These are phyloP conservation scores for Parafenestella ontariensis DNA, from an alignment of 2,329 filamentous ascomycete genomes.

Conservation along the genomic window DNA sequence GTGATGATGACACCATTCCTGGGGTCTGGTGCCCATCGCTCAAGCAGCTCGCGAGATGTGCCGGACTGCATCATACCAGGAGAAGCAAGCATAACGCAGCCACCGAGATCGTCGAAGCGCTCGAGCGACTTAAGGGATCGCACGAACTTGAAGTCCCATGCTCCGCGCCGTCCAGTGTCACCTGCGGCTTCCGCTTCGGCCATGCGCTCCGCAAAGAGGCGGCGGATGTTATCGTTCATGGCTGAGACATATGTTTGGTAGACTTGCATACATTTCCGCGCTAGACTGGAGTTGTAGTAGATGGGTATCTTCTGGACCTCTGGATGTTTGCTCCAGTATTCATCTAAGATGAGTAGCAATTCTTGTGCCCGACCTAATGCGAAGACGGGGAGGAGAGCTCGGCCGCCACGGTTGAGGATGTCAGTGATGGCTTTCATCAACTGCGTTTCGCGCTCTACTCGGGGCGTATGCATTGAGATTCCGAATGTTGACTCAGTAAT, in stretches of 20 bases:
- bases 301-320: constrained; percentile 92
- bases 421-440: constrained; percentile 95
- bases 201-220: constrained; percentile 91
- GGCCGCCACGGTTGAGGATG: constrained; percentile 88
- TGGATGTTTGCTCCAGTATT: constrained; percentile 91
- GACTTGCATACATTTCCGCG: constrained; percentile 96
- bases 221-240: constrained; percentile 99
- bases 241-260: constrained; percentile 98
- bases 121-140: constrained; percentile 91
- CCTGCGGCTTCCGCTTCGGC: constrained; percentile 85
- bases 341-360: constrained; percentile 89
- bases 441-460: constrained; percentile 87
- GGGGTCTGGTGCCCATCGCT: constrained; percentile 94
- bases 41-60: constrained; percentile 88
- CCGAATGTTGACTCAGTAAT: constrained; percentile 98
- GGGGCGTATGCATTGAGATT: constrained; percentile 90
- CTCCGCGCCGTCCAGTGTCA: constrained; percentile 76
- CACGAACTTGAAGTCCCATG: constrained; percentile 97
- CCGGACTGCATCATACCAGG: constrained; percentile 99
- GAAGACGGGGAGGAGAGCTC: constrained; percentile 94
- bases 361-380: constrained; percentile 94
- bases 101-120: constrained; percentile 92
- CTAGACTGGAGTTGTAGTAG: constrained; percentile 95
- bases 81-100: constrained; percentile 95
- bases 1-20: constrained; percentile 99